Percentiles rank a stretch among this genome's conserved stretches.
phyloP scores from a whole-genome alignment of 768 basidiomycete species.

The Pulveroboletus frians region DNA sequence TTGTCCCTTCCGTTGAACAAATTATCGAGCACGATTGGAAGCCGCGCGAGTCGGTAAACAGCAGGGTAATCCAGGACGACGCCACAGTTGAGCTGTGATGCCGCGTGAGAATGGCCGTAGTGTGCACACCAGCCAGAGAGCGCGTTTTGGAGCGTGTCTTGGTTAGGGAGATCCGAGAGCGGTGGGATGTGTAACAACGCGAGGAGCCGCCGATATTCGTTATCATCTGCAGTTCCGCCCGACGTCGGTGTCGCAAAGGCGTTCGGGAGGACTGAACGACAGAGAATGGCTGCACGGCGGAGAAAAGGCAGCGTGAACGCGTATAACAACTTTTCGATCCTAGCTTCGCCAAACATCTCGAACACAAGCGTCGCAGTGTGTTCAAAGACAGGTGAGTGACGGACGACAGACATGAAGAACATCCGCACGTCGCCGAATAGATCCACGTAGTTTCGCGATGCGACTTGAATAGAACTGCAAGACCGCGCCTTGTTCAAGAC shows the following conservation, averaged over 20 bases:
- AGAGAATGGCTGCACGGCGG: slow-evolving; percentile 80
- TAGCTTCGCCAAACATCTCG: slow-evolving; percentile 74
- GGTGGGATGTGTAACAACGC: slow-evolving; percentile 72
- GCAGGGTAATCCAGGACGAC: slow-evolving; percentile 78
- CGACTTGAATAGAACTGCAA: slow-evolving; percentile 41
- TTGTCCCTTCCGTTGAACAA: slow-evolving; percentile 74
- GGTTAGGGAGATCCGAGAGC: slow-evolving; percentile 71
- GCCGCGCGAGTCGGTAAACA: slow-evolving; percentile 73
- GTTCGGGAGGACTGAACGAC: slow-evolving; percentile 64
- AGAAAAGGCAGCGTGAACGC: slow-evolving; percentile 89
- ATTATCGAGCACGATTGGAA: slow-evolving; percentile 80
- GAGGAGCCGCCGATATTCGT: slow-evolving; percentile 80
- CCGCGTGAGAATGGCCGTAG: slow-evolving; percentile 76
- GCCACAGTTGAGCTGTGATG: slow-evolving; percentile 74
- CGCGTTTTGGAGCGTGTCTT: slow-evolving; percentile 86
- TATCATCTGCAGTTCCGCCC: slow-evolving; percentile 35
- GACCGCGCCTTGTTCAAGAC: slow-evolving; percentile 69
- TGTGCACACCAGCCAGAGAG: slow-evolving; percentile 88
- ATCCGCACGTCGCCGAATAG: slow-evolving; percentile 82
- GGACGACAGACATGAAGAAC: slow-evolving; percentile 88
- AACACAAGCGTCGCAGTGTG: slow-evolving; percentile 78
- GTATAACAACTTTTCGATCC: slow-evolving; percentile 83
- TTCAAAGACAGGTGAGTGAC: slow-evolving; percentile 83
- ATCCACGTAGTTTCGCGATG: slow-evolving; percentile 52
- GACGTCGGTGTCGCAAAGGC: slow-evolving; percentile 48